These are phyloP conservation scores for Phytophthora lateralis DNA, from an alignment of 352 stramenopile genomes.

Conservation along the genomic window DNA sequence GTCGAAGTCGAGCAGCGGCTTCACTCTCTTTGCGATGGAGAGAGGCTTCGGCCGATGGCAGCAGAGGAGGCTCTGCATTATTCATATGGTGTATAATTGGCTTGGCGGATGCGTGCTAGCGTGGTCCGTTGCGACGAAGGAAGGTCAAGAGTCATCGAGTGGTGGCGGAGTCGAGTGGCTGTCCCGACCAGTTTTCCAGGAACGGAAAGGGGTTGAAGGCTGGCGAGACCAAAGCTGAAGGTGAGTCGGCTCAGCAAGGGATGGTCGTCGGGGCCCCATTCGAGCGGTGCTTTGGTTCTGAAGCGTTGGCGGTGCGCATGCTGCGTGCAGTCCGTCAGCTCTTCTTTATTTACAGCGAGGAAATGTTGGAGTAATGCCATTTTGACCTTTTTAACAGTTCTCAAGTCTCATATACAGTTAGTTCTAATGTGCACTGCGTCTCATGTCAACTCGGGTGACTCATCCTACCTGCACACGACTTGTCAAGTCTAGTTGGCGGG, in stretches of 20 bases:
- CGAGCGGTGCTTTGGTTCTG: slow-evolving; percentile 33
- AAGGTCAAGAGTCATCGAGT: slow-evolving; percentile 35
- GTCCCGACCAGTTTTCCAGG: slow-evolving; percentile 23
- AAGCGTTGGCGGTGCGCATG: slow-evolving; percentile 16
- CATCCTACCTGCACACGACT: background rate
- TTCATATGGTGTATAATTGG: slow-evolving; percentile 47
- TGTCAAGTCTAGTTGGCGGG: no score
- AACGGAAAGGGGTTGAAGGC: slow-evolving; percentile 15
- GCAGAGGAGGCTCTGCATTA: slow-evolving; percentile 37
- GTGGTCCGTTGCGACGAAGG: slow-evolving; percentile 8
- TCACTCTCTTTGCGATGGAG: slow-evolving; percentile 17
- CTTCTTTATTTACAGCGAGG: slow-evolving; percentile 39
- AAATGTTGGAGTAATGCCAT: slow-evolving; percentile 44
- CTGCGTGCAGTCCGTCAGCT: slow-evolving; percentile 14
- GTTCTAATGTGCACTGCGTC: slow-evolving; percentile 2
- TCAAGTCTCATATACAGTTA: slow-evolving; percentile 30
- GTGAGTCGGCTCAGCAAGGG: background rate
- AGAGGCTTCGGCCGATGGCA: slow-evolving; percentile 23
- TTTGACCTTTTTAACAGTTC: slow-evolving; percentile 31
- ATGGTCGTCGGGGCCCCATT: background rate
- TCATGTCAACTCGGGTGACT: no score
- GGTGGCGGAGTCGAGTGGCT: slow-evolving; percentile 23
- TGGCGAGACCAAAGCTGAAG: slow-evolving; percentile 17
- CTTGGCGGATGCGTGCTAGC: slow-evolving; percentile 20
- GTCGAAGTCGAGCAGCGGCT: slow-evolving; percentile 21